Evolutionary conservation across 2,329 filamentous ascomycete genomes (phyloP), one percentile per base, ranked within the genome.

Genomic region (Myriosclerotinia scirpicola): DNA sequence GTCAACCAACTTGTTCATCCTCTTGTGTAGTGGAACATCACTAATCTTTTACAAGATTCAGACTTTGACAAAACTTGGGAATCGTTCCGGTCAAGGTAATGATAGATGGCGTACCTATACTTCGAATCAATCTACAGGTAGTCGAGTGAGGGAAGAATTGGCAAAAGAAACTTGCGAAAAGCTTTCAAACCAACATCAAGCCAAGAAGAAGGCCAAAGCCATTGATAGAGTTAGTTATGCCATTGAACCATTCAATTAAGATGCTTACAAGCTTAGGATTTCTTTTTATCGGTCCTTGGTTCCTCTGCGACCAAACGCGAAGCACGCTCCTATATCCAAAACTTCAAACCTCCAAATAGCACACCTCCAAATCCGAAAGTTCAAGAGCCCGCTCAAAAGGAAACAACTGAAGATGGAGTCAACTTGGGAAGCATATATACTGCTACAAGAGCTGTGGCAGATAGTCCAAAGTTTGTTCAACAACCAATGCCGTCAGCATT

Each of bases 241-340:
- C 44, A 46, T n/a, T 46, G n/a, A 14, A 8, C 22, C 4, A 52
- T 46, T 62, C 55, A 44, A 22, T 8, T 55, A 54, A n/a, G 8
- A 50, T 48, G 38, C 67, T 73, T 36, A 71, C 36, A 52, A n/a
- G 58, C 42, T n/a, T 44, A 93, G 89, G 92, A 97, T 75, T 90
- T 97, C 74, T 89, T 96, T 73, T 84, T 96, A 42, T 93, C 92
- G 20, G 86, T 98, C 4, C 82, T 99, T 42, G 92, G 91, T 74
- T 92, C 93, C 22, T 92, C 93, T 14, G 91, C 93, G 7, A 97
- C 94, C 0, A 96, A 93, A 78, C 88, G 95, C 73, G 95, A 99
- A 80, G 93, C 93, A 58, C 93, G 91, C 78, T 88, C 91, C 48
- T 99, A 97, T 76, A 84, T 99, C 20, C 90, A 95, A 72, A 93